phyloP scores from a whole-genome alignment of 2,329 filamentous ascomycete genomes.

The Coleophoma cylindrospora region DNA sequence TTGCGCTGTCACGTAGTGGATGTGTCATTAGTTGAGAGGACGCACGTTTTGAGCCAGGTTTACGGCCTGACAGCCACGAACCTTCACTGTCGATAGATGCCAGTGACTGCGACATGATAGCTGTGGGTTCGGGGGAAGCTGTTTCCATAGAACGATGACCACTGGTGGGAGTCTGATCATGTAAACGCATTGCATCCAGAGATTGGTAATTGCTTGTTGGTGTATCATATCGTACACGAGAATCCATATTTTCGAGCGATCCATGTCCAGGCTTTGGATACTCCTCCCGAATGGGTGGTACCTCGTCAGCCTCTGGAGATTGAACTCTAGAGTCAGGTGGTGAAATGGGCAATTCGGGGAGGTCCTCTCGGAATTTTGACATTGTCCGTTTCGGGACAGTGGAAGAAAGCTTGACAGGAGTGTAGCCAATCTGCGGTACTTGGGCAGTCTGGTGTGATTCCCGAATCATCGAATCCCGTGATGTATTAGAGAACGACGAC shows the following conservation, averaged over 20 bases:
- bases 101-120: constrained; percentile 70
- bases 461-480: constrained; percentile 72
- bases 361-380: constrained; percentile 88
- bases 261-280: constrained; percentile 17
- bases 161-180: constrained; percentile 38
- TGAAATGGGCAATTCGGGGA: constrained; percentile 82
- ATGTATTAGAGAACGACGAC: constrained; percentile 88
- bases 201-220: constrained; percentile 39
- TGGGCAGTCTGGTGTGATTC: constrained; percentile 15
- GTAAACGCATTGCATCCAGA: constrained; percentile 31
- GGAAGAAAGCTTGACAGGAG: constrained; percentile 21
- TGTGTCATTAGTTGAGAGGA: constrained; percentile 38
- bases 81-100: constrained; percentile 94
- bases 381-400: constrained; percentile 69
- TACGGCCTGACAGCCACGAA: constrained; percentile 85
- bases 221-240: constrained; percentile 40
- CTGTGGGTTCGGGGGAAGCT: constrained; percentile 46
- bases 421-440: constrained; percentile 15
- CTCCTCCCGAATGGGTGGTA: constrained; percentile 28
- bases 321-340: constrained; percentile 78
- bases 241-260: constrained; percentile 21
- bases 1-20: constrained; percentile 33
- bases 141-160: constrained; percentile 32
- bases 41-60: constrained; percentile 39
- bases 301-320: constrained; percentile 61